Evolutionary conservation across 441 rosid genomes (phyloP).

Genomic region (Gossypium aridum): DNA sequence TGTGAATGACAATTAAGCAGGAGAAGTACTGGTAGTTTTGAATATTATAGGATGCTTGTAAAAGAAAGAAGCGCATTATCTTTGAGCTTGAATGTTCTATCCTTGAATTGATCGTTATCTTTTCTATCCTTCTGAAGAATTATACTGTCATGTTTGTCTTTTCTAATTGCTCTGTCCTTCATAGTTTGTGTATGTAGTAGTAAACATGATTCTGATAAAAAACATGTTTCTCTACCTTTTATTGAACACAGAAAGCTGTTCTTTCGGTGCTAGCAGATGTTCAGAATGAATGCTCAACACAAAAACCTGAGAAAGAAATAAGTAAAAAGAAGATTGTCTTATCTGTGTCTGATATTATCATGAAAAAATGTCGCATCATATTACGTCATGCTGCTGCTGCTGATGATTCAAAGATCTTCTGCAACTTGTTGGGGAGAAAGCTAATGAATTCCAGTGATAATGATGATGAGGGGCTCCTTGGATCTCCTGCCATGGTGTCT

Average conservation of each 20-base stretch:
- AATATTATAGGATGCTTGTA: background rate
- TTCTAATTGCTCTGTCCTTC: conserved; percentile 2
- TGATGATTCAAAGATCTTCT: conserved; percentile 78
- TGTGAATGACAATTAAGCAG: background rate
- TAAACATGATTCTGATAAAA: conserved; percentile 23
- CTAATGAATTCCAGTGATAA: conserved; percentile 59
- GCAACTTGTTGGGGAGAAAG: conserved; percentile 88
- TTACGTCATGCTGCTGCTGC: conserved; percentile 80
- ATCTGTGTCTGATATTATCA: conserved; percentile 63
- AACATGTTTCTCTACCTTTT: conserved; percentile 21
- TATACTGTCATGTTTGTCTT: conserved; percentile 1
- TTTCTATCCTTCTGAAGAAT: background rate
- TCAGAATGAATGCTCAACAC: conserved; percentile 39
- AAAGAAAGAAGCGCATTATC: background rate
- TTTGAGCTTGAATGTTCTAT: background rate
- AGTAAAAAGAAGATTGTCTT: conserved; percentile 50
- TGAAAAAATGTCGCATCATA: conserved; percentile 88
- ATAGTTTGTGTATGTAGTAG: background rate
- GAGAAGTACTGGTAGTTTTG: background rate
- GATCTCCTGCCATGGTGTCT: conserved; percentile 94
- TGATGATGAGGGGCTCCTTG: conserved; percentile 97
- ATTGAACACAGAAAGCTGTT: conserved; percentile 93
- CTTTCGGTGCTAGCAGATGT: conserved; percentile 82
- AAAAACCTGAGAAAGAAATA: conserved; percentile 47
- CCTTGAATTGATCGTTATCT: background rate